Base-by-base conservation (phyloP, 2,329 filamentous ascomycete species). In the Sclerotinia sclerotiorum region DNA sequence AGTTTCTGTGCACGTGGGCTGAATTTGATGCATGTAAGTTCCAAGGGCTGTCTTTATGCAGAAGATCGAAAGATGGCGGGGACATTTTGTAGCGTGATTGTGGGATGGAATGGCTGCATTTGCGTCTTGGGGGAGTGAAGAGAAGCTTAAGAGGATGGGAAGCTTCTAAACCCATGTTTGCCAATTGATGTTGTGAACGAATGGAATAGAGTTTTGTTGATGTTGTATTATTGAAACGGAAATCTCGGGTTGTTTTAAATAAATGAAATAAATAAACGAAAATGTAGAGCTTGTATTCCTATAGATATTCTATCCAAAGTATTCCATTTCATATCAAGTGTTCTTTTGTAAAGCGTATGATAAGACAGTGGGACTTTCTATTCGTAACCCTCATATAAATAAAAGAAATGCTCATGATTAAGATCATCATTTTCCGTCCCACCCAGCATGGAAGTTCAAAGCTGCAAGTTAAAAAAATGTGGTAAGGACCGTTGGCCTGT, bases 1-100 rank as follows among this genome's bases (percentile, higher is more conserved):
- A 32, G 27, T 48, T 49, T 10, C 44, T 49, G 44, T 35, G 44
- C 58, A 62, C 58, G 58, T 62, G 58, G 58, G 58, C 39, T 49
- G 58, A 49, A 49, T 24, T 39, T 24, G 51, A 65, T 65, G 62
- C 24, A 65, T 56, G 62, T 56, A 44, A 32, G 62, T 54, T 56
- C 19, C 51, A 55, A 32, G 48, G 62, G 21, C 48, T 61, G 58
- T 61, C 29, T 35, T 29, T 49, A 49, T 61, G 44, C 58, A n/a
- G 58, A 24, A n/a, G 44, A 49, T 61, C 58, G 58, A 61, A 42
- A 61, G 58, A 61, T 49, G 58, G 58, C 48, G 44, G 58, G 44
- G 42, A 15, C 10, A 29, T 63, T n/a, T n/a, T 29, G 17, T n/a
- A 39, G 32, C 10, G 46, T 63, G 62, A 55, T 44, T 44, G 49